Percentiles rank a stretch among this genome's conserved stretches.
phyloP scores from a whole-genome alignment of 768 basidiomycete species.

The Candolleomyces eurysporus region DNA sequence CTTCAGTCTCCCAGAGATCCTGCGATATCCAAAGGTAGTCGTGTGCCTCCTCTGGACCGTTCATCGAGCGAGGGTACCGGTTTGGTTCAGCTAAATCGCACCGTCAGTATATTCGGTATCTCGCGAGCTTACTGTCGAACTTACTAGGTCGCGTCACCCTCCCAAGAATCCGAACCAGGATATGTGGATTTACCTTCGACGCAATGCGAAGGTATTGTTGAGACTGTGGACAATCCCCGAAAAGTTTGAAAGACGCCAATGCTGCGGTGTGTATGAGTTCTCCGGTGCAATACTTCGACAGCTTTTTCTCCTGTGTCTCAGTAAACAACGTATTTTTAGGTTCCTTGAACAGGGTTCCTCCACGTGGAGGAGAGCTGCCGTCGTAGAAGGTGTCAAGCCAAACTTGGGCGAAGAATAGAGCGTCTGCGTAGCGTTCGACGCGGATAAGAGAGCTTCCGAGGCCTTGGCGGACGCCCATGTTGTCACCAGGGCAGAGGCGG shows the following conservation, averaged over 20 bases:
- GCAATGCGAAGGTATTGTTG: conserved; percentile 39
- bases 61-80: conserved; percentile 22
- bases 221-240: conserved; percentile 36
- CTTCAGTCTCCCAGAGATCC: conserved; percentile 41
- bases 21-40: conserved; percentile 46
- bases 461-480: conserved; percentile 35
- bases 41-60: conserved; percentile 43
- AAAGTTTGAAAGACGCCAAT: conserved; percentile 38
- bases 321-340: conserved; percentile 21
- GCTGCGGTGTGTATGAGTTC: conserved; percentile 37
- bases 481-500: conserved; percentile 42
- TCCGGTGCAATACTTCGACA: conserved; percentile 8
- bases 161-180: conserved; percentile 39
- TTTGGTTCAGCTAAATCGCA: conserved; percentile 25
- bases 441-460: conserved; percentile 37
- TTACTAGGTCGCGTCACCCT: conserved; percentile 34
- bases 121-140: conserved; percentile 6
- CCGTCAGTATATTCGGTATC: not conserved
- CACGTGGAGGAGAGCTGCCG: conserved; percentile 15
- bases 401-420: conserved; percentile 38
- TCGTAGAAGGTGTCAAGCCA: conserved; percentile 17
- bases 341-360: conserved; percentile 25
- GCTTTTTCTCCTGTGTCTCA: conserved; percentile 12
- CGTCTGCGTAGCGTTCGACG: conserved; percentile 30
- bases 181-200: conserved; percentile 28